These are phyloP conservation scores for Aspergillus sojae DNA, from an alignment of 2,329 filamentous ascomycete species.

Conservation along the genomic window DNA sequence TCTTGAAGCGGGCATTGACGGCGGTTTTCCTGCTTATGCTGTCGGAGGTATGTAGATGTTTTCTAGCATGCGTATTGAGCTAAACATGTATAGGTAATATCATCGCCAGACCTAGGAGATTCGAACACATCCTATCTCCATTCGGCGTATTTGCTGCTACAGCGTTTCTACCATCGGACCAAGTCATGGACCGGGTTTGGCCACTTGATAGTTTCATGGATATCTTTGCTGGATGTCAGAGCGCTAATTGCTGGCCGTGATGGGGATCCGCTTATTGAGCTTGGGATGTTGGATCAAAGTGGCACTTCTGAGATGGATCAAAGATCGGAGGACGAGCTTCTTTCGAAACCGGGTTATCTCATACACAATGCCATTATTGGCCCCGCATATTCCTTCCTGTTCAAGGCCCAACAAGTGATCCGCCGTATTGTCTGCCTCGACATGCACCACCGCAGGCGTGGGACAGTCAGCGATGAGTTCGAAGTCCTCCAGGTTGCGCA, in stretches of 20 bases:
- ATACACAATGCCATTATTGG: conserved; percentile 34
- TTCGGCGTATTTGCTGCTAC: conserved; percentile 33
- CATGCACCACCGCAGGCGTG: conserved; percentile 41
- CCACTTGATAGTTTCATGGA: conserved; percentile 34
- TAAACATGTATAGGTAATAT: conserved; percentile 27
- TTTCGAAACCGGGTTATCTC: conserved; percentile 32
- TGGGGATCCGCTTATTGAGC: conserved; percentile 34
- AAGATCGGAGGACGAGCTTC: conserved; percentile 20
- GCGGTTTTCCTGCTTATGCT: conserved; percentile 39
- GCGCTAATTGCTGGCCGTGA: conserved; percentile 40
- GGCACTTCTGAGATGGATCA: not conserved
- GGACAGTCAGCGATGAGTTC: conserved; percentile 41
- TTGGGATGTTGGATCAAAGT: conserved; percentile 18
- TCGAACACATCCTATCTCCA: conserved; percentile 34
- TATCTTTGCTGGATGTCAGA: conserved; percentile 39
- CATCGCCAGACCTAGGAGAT: conserved; percentile 29
- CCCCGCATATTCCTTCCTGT: conserved; percentile 37
- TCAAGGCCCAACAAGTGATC: conserved; percentile 37
- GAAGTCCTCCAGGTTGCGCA: conserved; percentile 42
- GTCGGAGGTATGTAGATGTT: conserved; percentile 32
- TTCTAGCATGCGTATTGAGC: not conserved
- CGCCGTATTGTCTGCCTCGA: conserved; percentile 39
- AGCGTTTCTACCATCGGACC: conserved; percentile 32
- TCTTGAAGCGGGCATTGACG: conserved; percentile 30
- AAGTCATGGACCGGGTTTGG: conserved; percentile 32